Base-by-base conservation (phyloP, 2,329 filamentous ascomycete genomes). In the Scytalidium sp. region DNA sequence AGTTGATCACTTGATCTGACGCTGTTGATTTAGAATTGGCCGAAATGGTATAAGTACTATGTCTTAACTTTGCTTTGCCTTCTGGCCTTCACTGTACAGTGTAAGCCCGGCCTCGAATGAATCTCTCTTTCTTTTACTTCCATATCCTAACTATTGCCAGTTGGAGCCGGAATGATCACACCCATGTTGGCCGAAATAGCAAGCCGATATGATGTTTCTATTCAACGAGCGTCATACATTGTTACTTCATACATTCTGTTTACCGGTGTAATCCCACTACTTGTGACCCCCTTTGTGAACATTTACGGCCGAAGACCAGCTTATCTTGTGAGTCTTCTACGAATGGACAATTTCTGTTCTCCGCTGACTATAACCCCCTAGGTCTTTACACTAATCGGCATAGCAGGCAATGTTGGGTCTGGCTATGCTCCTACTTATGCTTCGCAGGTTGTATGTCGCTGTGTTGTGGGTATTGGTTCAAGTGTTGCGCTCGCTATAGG, bases 161-260 rank as follows among this genome's bases (percentile, higher is more conserved):
- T 36, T 36, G 32, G 32, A 36, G 32, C 32, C 17, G 32, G 32
- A 8, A 36, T 36, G 32, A 36, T 36, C 13, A 36, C 32, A 6
- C 32, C 32, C 32, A n/a, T n/a, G 15, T 36, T 36, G 13, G 32
- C 13, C 32, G 6, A 6, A 36, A 36, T 36, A 36, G 32, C 32
- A 36, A 36, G 17, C 13, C 32, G 32, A 36, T 36, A 36, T 36
- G n/a, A 23, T 21, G 19, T 20, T 21, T 21, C 41, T 21, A 15
- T 43, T 6, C 19, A 43, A 20, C 6, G 15, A 20, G 19, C 19
- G 22, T 43, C 41, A 21, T 43, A 43, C 21, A 21, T 21, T 19
- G 21, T 23, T 21, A 43, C 41, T 43, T 21, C 22, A 11, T 43
- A 21, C 41, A 43, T 43, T 23, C 22, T 43, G 41, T 43, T 43